phyloP scores from a whole-genome alignment of 2,329 filamentous ascomycete species.

The Diaporthe vaccinii region DNA sequence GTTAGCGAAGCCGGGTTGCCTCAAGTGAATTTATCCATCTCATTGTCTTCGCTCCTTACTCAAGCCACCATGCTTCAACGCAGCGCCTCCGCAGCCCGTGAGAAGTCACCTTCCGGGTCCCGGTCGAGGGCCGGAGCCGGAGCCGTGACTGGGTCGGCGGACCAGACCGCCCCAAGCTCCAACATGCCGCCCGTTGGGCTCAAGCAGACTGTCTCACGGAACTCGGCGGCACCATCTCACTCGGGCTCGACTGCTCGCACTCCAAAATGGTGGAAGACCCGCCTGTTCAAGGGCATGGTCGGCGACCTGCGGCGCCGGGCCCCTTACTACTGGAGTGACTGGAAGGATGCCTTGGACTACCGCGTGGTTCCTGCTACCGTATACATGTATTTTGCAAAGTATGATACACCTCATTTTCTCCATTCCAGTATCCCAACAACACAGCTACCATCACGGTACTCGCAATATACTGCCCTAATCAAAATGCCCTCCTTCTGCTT shows the following conservation, averaged over 20 bases:
- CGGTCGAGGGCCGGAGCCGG: slow-evolving; percentile 31
- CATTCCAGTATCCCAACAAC: no score
- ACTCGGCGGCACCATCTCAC: slow-evolving; percentile 22
- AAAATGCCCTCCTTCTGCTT: not conserved
- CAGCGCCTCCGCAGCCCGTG: slow-evolving; percentile 44
- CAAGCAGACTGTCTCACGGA: slow-evolving; percentile 27
- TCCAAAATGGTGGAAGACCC: slow-evolving; percentile 78
- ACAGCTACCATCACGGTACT: not conserved
- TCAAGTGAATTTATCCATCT: not conserved
- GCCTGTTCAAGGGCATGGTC: slow-evolving; percentile 82
- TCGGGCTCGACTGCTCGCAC: slow-evolving; percentile 2
- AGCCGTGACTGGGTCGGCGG: slow-evolving; percentile 33
- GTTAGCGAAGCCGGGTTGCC: not conserved
- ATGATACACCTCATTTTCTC: slow-evolving; percentile 47
- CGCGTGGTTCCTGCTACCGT: slow-evolving; percentile 87
- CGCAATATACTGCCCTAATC: not conserved
- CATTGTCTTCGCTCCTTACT: not conserved
- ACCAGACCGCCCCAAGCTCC: not conserved
- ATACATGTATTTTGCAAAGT: slow-evolving; percentile 98
- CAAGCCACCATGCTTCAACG: not conserved
- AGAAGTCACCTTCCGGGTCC: slow-evolving; percentile 41
- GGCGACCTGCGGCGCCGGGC: slow-evolving; percentile 81
- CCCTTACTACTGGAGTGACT: slow-evolving; percentile 86
- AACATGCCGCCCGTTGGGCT: slow-evolving; percentile 44
- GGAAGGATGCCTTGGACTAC: slow-evolving; percentile 91